These are phyloP conservation scores for Zancudomyces culisetae DNA, from an alignment of 371 early-diverging fungal species.

Conservation along the genomic window DNA sequence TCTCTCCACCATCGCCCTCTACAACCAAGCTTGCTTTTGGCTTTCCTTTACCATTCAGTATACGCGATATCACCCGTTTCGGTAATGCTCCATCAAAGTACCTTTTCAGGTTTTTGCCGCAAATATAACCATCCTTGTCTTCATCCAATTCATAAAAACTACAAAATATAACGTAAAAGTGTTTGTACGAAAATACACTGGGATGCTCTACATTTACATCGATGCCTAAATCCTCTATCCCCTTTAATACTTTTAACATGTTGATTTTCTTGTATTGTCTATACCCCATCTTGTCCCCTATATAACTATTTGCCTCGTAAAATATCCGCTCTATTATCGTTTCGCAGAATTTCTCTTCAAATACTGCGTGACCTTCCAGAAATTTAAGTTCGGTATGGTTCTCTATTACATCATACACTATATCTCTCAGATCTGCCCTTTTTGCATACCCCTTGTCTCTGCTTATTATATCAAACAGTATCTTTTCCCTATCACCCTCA, in stretches of 20 bases:
- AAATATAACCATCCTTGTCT: constrained; percentile 50
- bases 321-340: constrained; percentile 75
- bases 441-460: no score
- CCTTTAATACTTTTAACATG: background rate
- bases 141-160: constrained; percentile 80
- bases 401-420: constrained; percentile 44
- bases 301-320: constrained; percentile 43
- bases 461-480: no score
- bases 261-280: constrained; percentile 36
- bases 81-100: constrained; percentile 44
- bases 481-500: no score
- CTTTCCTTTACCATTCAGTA: constrained; percentile 35
- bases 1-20: constrained; percentile 14
- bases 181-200: constrained; percentile 78
- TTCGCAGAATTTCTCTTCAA: constrained; percentile 53
- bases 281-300: constrained; percentile 47
- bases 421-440: no score
- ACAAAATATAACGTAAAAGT: constrained; percentile 91
- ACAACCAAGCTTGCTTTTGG: constrained; percentile 9
- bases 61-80: constrained; percentile 32
- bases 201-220: no score
- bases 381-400: constrained; percentile 77
- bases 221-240: no score
- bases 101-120: constrained; percentile 35
- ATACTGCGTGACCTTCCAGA: constrained; percentile 47